Conservation (phyloP, 2,329 filamentous ascomycete species). For the Aureobasidium leucospermi region DNA sequence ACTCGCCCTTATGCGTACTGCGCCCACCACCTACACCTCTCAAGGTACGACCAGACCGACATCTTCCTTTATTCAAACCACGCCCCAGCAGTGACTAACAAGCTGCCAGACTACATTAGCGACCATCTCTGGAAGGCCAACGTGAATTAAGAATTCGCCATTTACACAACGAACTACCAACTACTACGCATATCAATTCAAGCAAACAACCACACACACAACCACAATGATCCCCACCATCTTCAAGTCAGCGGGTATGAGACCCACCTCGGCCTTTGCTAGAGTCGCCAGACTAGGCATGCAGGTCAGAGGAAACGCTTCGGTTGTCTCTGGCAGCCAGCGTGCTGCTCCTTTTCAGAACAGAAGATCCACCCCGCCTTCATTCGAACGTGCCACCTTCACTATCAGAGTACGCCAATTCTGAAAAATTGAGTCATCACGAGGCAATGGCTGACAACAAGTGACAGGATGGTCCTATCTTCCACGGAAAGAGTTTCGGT, state of each 20-base stretch:
- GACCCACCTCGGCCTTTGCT: constrained; percentile 35
- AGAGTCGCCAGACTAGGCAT: constrained; percentile 36
- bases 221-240: constrained; percentile 49
- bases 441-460: constrained; percentile 24
- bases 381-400: constrained; percentile 77
- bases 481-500: constrained; percentile 92
- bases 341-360: constrained; percentile 56
- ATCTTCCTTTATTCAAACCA: neutral
- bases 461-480: constrained; percentile 78
- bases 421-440: neutral
- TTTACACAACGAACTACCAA: constrained; percentile 16
- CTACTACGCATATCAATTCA: constrained; percentile 18
- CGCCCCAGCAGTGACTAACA: constrained; percentile 16
- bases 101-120: constrained; percentile 54
- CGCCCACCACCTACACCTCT: constrained; percentile 45
- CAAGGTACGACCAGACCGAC: constrained; percentile 34
- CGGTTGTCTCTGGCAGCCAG: constrained; percentile 61
- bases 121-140: constrained; percentile 64
- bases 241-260: constrained; percentile 40
- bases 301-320: constrained; percentile 51
- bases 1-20: constrained; percentile 37
- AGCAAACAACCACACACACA: constrained; percentile 18
- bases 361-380: constrained; percentile 57
- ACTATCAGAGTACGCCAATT: constrained; percentile 71
- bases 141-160: constrained; percentile 45